Evolutionary conservation across 2,329 filamentous ascomycete genomes (phyloP), one percentile per base, ranked within the genome.

Genomic region (Intubia oerlemansii): DNA sequence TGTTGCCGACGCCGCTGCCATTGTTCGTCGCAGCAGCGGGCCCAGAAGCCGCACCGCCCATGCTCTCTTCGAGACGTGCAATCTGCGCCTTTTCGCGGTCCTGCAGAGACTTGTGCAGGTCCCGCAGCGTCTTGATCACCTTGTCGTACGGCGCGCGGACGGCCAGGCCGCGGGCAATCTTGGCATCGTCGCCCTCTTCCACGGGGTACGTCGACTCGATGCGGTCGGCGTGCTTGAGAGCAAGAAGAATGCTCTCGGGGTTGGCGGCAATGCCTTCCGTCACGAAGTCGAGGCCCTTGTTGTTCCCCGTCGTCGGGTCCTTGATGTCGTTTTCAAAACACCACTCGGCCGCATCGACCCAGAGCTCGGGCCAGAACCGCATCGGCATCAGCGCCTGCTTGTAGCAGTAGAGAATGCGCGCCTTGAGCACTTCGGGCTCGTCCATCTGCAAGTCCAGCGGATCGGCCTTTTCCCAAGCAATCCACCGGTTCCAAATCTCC

Each of bases 261-360:
- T 95, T 98, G 3, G 84, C 84, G 17, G 68, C 63, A 32, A 90
- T 74, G 19, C 88, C 88, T 36, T 88, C 70, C 14, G 69, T 61
- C 15, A 98, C 57, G 41, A 95, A 79, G 8, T 80, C 69, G 15
- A 75, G 67, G 9, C 81, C 82, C 34, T 52, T 44, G 5, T 61
- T 54, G 34, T 60, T 57, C 19, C 19, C 19, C 8, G 8, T 21
- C 25, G 63, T 62, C 20, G 81, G 73, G 25, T 68, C 54, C 8
- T 51, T 45, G 39, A 84, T 54, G 25, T 66, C 66, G 41, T 88
- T 82, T 31, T 75, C 65, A 42, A 82, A 82, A 48, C 80, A 92
- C 68, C 85, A 95, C 38, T 91, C 78, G 1, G 84, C 79, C 8
- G 82, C 85, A 34, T 93, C 82, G 28, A 82, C 84, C 88, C 88